Conservation (phyloP, 257 asterid genomes). For the Nicotiana noctiflora region DNA sequence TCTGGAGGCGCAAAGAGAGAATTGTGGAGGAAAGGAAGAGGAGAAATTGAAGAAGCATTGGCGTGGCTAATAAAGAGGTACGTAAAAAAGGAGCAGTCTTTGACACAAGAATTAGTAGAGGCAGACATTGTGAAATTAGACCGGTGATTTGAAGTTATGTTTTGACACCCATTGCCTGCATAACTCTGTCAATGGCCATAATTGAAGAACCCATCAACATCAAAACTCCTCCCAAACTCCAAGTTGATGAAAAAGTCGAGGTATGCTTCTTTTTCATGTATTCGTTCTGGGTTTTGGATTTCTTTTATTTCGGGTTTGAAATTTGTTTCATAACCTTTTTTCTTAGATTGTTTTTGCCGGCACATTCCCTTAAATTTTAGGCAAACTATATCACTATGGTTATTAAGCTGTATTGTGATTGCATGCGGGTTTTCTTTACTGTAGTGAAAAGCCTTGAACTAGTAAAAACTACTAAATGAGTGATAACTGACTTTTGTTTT, state of each 20-base stretch:
- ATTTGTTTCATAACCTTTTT: background rate
- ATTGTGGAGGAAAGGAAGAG: too few relatives aligned
- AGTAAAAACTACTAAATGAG: background rate
- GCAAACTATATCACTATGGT: background rate
- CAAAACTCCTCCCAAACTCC: background rate
- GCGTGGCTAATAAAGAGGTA: too few relatives aligned
- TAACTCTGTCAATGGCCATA: background rate
- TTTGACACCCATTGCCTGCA: background rate
- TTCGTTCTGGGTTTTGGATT: background rate
- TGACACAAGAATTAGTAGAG: too few relatives aligned
- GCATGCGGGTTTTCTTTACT: background rate
- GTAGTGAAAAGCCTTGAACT: background rate
- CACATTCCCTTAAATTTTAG: background rate
- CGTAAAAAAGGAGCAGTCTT: too few relatives aligned
- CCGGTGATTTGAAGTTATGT: background rate
- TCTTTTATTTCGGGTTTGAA: background rate
- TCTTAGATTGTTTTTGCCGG: background rate
- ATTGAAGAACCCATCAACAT: background rate
- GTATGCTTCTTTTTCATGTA: background rate
- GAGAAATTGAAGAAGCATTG: too few relatives aligned
- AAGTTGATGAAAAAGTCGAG: background rate
- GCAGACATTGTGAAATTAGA: too few relatives aligned
- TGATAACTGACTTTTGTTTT: background rate
- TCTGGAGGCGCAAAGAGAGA: too few relatives aligned
- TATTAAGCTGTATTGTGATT: background rate